Percentiles rank a stretch among this genome's conserved stretches.
Conservation (phyloP, 371 early-diverging fungal species). For the Apophysomyces sp. region DNA sequence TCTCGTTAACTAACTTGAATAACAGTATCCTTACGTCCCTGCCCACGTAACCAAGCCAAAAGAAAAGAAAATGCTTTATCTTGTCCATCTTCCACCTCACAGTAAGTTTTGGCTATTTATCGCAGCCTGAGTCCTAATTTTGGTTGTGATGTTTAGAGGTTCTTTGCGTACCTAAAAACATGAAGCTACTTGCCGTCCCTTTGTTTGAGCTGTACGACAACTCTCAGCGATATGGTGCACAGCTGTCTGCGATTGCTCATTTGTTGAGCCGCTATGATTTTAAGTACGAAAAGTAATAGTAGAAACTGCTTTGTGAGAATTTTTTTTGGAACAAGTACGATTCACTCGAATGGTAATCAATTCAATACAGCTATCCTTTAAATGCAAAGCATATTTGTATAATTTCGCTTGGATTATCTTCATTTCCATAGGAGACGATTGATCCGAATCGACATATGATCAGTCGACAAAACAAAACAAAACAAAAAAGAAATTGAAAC, state of each 20-base stretch:
- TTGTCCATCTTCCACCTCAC: constrained; percentile 75
- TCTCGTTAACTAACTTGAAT: neutral
- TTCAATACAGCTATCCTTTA: no score
- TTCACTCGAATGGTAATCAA: no score
- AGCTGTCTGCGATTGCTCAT: constrained; percentile 72
- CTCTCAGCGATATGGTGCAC: constrained; percentile 70
- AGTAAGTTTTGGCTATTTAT: constrained; percentile 43
- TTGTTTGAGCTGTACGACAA: constrained; percentile 84
- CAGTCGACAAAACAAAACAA: no score
- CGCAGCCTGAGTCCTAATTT: no score
- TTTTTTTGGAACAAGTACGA: no score
- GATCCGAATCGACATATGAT: no score
- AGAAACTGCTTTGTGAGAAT: no score
- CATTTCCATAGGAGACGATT: no score
- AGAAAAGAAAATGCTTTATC: constrained; percentile 72
- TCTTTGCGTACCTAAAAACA: constrained; percentile 77
- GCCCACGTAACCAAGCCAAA: constrained; percentile 81
- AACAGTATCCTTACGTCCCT: constrained; percentile 79
- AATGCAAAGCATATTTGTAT: no score
- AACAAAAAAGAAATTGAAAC: no score
- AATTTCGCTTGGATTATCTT: no score
- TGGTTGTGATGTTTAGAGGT: no score
- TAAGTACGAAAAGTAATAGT: constrained; percentile 31
- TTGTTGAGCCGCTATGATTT: constrained; percentile 62
- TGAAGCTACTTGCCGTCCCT: constrained; percentile 81